Base-by-base conservation (phyloP, 441 rosid genomes). In the Gossypium davidsonii region DNA sequence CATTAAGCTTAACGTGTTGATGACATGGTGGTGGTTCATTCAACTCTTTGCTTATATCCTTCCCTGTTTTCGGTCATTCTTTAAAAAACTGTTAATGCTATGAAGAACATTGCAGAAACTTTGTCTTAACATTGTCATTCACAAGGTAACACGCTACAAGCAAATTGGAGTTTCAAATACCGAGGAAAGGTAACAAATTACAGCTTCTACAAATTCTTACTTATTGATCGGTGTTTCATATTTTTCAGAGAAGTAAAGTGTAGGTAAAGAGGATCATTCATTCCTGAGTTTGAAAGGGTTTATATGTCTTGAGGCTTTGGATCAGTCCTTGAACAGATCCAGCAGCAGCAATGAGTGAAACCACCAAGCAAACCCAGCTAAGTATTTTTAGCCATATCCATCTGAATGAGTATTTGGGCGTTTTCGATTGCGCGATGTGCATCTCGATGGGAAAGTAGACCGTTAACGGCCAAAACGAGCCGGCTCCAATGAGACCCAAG, bases 401-500 rank as follows among this genome's bases (percentile, higher is more conserved):
- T 8, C 83, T 86, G 70, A 77, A 72, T 0, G 92, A 90, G 74
- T 55, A 91, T 65, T 81, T 90, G 14, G 26, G 76, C 21, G 87
- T 78, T 67, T 84, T 87, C 11, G 83, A 7, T 58, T 86, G 82
- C 1, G 92, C 86, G 17, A 94, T 90, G 84, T 91, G 81, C 94
- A 93, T 90, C 79, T 93, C 97, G 11, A 90, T 74, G 0, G 96
- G 98, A 59, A 90, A 88, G 77, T 90, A 89, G 6, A 93, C 94
- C 0, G 96, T 87, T 63, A 91, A 75, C 3, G 97, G 98, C 91
- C 94, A 93, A 57, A 93, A 91, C 1, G 91, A 83, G 6, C 81
- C 85, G 0, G 96, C 94, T 39, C 98, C 97, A 0, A 91, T 79
- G 15, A 93, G 91, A 11, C 94, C 94, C 74, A 90, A 63, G 76